Base-by-base conservation (phyloP, 805 yeast genomes). In the Teunomyces pallodes region DNA sequence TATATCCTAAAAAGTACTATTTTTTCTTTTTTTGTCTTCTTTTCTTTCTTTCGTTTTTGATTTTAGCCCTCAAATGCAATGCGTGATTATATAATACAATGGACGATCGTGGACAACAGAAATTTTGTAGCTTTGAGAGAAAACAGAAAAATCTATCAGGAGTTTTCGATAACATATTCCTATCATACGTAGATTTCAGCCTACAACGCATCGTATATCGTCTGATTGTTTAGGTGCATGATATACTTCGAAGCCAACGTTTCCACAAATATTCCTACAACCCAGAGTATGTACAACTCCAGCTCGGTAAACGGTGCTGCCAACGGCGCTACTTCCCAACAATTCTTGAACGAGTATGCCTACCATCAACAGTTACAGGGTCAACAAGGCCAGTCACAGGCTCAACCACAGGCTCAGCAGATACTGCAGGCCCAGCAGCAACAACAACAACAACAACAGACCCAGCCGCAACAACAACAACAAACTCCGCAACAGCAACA, bases 181-280 rank as follows among this genome's bases (percentile, higher is more conserved):
- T 20, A 20, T 20, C 24, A 5, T 20, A 20, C 6, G 2, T 20
- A 20, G 1, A 20, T 20, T 20, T 20, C 24, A 20, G 24, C 24
- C 24, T 20, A 20, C 24, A 20, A 20, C 5, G 24, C 24, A 20
- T 20, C 24, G 5, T 20, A 20, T 5, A 32, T 12, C 6, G 35
- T 32, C 16, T 32, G 24, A 20, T 16, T 17, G 9, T 20, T 20
- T 26, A n/a, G 31, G 29, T 29, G 20, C 36, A 56, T 56, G 60
- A 45, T 56, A 31, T 56, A 55, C 43, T 53, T 53, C 44, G 54
- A 56, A 43, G 58, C 60, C 29, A 56, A 53, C 50, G 51, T 53
- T 24, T 48, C 57, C 28, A 55, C 58, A 12, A 53, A 53, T 36
- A 46, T 46, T 39, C 52, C 54, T 8, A 48, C 46, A 16, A 48